Evolutionary conservation across 306 rosid genomes (phyloP), one percentile per base, ranked within the genome.

Genomic region (Lablab purpureus): DNA sequence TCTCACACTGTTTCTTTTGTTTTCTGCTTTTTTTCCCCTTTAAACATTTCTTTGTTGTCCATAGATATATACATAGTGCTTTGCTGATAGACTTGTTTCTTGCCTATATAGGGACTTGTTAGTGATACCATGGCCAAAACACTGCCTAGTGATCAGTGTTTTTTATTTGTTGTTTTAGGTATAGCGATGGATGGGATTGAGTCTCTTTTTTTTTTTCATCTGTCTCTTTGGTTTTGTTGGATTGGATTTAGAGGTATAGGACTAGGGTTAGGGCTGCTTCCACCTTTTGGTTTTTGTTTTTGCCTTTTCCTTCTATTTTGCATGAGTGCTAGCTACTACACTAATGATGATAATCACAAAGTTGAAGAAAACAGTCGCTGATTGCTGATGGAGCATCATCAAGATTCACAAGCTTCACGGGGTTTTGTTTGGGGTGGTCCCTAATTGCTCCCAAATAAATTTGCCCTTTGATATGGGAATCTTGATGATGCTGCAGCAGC

Each of bases 401-500:
- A 94, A 80, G 98, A 94, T 94, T 94, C 98, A 86, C 97, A 87
- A 56, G 71, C 67, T 75, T 75, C 67, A 1, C 1, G 27, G 81
- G 79, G 34, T 54, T 82, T 60, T 75, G 41, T 51, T 79, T 64
- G 72, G 83, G 23, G 60, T 76, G 77, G 73, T 62, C 60, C 72
- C 76, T 56, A n/a, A 66, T 64, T 62, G 36, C 60, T 56, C 59
- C 66, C 71, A 63, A 65, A 75, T 65, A 51, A 71, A 55, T 46
- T 32, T 32, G 13, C 43, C 83, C 77, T 40, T 74, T 34, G 70
- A 34, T 51, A 65, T 92, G 97, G 78, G 98, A 94, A 94, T 91
- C 98, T 87, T 94, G 96, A 94, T 84, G 96, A 87, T 91, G 97
- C 96, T 91, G 90, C 98, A 94, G 84, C 84, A 58, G 94, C 92